These are phyloP conservation scores for Fusarium burgessii DNA, from an alignment of 2,329 filamentous ascomycete species.

Conservation along the genomic window DNA sequence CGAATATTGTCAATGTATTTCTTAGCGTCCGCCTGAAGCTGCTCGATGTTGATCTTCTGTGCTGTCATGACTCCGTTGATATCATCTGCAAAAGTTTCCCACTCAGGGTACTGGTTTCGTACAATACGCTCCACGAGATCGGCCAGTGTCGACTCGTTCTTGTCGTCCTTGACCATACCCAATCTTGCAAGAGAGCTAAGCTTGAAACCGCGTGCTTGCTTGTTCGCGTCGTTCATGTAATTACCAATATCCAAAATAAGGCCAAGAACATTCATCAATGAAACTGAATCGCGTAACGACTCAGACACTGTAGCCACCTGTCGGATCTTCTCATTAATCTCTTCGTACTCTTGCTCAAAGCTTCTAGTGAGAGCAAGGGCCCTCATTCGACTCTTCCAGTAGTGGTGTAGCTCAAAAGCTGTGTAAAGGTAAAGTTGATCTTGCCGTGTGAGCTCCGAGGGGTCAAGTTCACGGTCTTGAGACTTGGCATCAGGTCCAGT, in stretches of 20 bases:
- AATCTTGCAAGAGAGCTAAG: conserved; percentile 91
- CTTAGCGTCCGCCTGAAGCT: conserved; percentile 86
- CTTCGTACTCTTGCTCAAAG: conserved; percentile 90
- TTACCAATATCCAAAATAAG: conserved; percentile 98
- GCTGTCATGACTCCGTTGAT: conserved; percentile 81
- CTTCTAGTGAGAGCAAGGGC: conserved; percentile 86
- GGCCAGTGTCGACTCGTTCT: conserved; percentile 96
- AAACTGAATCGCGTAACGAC: conserved; percentile 88
- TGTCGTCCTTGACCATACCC: conserved; percentile 98
- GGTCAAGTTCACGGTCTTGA: conserved; percentile 86
- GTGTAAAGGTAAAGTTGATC: conserved; percentile 96
- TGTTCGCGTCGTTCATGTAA: conserved; percentile 99
- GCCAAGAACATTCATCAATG: conserved; percentile 94
- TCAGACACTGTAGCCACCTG: conserved; percentile 91
- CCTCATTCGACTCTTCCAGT: conserved; percentile 98
- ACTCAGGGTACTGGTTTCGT: conserved; percentile 94
- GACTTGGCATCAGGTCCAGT: conserved; percentile 85
- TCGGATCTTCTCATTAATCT: conserved; percentile 85
- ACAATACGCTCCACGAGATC: conserved; percentile 97
- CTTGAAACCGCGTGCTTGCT: conserved; percentile 98
- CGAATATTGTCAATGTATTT: conserved; percentile 95
- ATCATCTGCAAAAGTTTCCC: conserved; percentile 89
- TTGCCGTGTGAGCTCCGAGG: conserved; percentile 87
- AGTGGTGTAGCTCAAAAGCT: conserved; percentile 93
- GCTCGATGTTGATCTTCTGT: conserved; percentile 96